A percentile compares a stretch with the other conserved stretches of the same genome.
Conservation (phyloP, 176 grass and related monocot species). For the Canna indica region DNA sequence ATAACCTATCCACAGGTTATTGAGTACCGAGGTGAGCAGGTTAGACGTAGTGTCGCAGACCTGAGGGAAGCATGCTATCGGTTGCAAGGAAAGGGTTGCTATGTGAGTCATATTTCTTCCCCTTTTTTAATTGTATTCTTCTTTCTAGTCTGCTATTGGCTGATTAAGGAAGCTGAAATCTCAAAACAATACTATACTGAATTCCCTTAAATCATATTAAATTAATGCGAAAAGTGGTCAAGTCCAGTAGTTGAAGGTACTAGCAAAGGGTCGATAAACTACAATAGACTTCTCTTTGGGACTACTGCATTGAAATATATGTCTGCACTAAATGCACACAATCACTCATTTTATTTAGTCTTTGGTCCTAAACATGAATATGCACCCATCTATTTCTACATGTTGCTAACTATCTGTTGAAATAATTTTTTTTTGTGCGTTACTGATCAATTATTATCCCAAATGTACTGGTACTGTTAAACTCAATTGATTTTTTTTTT, state of each 20-base stretch:
- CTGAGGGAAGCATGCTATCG: constrained; percentile 70
- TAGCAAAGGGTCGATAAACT: background rate
- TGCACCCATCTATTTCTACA: too few relatives aligned
- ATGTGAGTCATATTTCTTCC: constrained; percentile 48
- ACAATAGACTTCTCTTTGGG: background rate
- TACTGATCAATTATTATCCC: too few relatives aligned
- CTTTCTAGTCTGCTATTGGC: background rate
- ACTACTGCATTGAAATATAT: background rate
- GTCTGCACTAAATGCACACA: background rate
- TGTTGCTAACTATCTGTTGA: too few relatives aligned
- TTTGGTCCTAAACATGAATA: background rate
- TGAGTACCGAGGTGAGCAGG: constrained; percentile 93
- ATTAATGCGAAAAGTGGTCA: background rate
- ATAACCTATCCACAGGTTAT: constrained; percentile 48
- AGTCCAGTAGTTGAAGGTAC: background rate
- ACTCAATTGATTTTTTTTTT: too few relatives aligned
- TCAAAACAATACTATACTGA: background rate
- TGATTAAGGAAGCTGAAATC: background rate
- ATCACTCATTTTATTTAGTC: background rate
- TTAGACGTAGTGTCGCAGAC: constrained; percentile 84
- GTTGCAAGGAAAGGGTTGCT: constrained; percentile 92
- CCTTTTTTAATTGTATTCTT: constrained; percentile 8
- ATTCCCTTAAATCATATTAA: background rate
- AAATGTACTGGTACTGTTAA: too few relatives aligned
- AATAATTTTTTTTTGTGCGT: too few relatives aligned